These are phyloP conservation scores for Penicillium canescens DNA, from an alignment of 495 filamentous ascomycete species.

Conservation along the genomic window DNA sequence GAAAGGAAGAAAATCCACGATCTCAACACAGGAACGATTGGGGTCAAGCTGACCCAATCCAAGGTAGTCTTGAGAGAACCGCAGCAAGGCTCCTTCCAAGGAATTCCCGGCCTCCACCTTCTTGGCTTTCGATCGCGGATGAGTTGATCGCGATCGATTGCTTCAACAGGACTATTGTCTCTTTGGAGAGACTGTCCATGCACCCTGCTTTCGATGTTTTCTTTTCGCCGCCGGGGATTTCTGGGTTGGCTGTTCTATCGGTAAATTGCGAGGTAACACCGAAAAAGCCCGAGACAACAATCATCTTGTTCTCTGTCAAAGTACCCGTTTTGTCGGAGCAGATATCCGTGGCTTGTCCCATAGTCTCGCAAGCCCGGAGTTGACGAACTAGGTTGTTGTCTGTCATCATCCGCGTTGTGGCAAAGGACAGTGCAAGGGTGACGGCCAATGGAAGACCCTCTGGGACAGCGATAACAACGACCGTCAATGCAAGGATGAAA, in stretches of 20 bases:
- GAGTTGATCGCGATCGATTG: constrained; percentile 54
- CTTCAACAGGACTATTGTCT: constrained; percentile 14
- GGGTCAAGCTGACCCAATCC: constrained; percentile 47
- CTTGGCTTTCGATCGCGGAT: constrained; percentile 55
- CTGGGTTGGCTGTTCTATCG: neutral
- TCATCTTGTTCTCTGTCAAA: constrained; percentile 60
- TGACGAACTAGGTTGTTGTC: constrained; percentile 60
- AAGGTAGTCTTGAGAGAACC: constrained; percentile 52
- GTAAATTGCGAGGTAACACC: constrained; percentile 28
- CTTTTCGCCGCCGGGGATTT: neutral
- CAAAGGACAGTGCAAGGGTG: constrained; percentile 55
- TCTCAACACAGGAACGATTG: constrained; percentile 47
- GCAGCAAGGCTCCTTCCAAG: constrained; percentile 59
- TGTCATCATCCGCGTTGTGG: constrained; percentile 59
- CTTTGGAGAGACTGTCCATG: neutral
- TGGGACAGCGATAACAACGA: constrained; percentile 65
- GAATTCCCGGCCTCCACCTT: constrained; percentile 47
- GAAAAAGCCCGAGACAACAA: constrained; percentile 53
- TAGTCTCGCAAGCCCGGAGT: constrained; percentile 58
- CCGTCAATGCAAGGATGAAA: constrained; percentile 61
- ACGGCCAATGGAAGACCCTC: constrained; percentile 65
- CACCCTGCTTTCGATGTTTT: neutral
- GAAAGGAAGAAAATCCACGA: constrained; percentile 59
- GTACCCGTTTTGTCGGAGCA: constrained; percentile 63
- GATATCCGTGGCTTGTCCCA: constrained; percentile 60